Percentiles rank a stretch among this genome's conserved stretches.
Evolutionary conservation across 345 rosid genomes (phyloP).

Genomic region (Nasturtium officinale): DNA sequence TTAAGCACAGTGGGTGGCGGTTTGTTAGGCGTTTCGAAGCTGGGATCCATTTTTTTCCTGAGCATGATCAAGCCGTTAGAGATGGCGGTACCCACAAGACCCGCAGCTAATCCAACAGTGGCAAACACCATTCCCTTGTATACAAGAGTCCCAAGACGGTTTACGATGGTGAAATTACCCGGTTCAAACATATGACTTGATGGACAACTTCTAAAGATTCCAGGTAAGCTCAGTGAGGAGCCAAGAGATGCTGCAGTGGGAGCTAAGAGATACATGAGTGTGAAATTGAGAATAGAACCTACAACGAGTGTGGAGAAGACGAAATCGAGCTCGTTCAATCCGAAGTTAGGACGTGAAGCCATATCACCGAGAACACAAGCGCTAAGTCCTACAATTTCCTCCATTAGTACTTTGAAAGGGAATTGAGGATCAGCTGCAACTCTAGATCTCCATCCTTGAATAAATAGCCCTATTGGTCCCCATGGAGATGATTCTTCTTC

Average conservation of each 20-base stretch:
- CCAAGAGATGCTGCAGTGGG: conserved; percentile 57
- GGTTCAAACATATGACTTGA: conserved; percentile 90
- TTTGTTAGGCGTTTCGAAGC: conserved; percentile 85
- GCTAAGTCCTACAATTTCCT: conserved; percentile 85
- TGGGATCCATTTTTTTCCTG: conserved; percentile 98
- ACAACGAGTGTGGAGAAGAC: conserved; percentile 92
- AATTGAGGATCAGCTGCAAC: conserved; percentile 96
- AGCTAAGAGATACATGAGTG: conserved; percentile 91
- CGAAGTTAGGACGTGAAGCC: conserved; percentile 97
- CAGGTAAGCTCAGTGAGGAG: conserved; percentile 56
- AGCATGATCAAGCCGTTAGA: conserved; percentile 76
- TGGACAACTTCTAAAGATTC: conserved; percentile 77
- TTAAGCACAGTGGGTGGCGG: conserved; percentile 86
- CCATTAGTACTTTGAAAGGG: conserved; percentile 95
- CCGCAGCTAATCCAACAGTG: conserved; percentile 86
- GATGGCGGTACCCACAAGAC: conserved; percentile 82
- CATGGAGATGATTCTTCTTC: conserved; percentile 41
- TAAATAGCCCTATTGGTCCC: conserved; percentile 67
- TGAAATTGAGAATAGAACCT: conserved; percentile 84
- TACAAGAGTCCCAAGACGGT: conserved; percentile 74
- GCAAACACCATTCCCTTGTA: conserved; percentile 89
- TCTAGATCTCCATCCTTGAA: conserved; percentile 86
- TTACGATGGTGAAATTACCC: conserved; percentile 55
- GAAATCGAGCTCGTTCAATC: conserved; percentile 89
- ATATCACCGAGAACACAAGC: conserved; percentile 92